These are phyloP conservation scores for Aspergillus intermedius DNA, from an alignment of 2,329 filamentous ascomycete species.

Conservation along the genomic window DNA sequence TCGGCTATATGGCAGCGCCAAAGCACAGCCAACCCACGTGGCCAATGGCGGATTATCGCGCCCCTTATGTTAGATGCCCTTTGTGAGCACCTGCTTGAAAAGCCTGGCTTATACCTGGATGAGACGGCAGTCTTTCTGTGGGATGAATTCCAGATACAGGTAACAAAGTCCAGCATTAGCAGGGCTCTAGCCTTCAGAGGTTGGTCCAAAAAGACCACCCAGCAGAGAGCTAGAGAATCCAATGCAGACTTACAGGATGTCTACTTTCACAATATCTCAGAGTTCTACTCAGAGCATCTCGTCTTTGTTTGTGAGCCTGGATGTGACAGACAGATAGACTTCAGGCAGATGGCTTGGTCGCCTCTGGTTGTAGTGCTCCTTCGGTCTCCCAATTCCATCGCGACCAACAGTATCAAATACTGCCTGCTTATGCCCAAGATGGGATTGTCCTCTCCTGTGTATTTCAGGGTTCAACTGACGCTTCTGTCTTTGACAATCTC, in stretches of 20 bases:
- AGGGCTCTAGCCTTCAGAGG: slow-evolving; percentile 15
- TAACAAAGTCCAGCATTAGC: slow-evolving; percentile 16
- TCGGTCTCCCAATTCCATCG: slow-evolving; percentile 23
- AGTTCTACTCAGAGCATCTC: no score
- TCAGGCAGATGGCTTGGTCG: no score
- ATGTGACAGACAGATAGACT: no score
- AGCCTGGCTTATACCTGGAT: not conserved
- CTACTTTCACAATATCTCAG: no score
- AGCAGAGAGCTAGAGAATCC: slow-evolving; percentile 25
- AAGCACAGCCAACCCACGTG: slow-evolving; percentile 1
- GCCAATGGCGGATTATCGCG: slow-evolving; percentile 14
- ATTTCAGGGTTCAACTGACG: not conserved
- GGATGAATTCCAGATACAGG: slow-evolving; percentile 13
- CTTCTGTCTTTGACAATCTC: not conserved
- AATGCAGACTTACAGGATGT: slow-evolving; percentile 15
- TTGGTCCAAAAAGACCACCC: slow-evolving; percentile 26
- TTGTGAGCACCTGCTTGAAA: not conserved
- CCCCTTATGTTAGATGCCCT: slow-evolving; percentile 3
- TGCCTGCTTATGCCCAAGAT: not conserved
- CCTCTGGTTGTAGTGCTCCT: slow-evolving; percentile 3
- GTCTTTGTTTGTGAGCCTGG: no score
- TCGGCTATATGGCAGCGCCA: slow-evolving; percentile 7
- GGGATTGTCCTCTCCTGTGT: not conserved
- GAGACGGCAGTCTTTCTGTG: not conserved
- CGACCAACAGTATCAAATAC: not conserved